Evolutionary conservation across 2,329 filamentous ascomycete genomes (phyloP).

Genomic region (Talaromyces sp.): DNA sequence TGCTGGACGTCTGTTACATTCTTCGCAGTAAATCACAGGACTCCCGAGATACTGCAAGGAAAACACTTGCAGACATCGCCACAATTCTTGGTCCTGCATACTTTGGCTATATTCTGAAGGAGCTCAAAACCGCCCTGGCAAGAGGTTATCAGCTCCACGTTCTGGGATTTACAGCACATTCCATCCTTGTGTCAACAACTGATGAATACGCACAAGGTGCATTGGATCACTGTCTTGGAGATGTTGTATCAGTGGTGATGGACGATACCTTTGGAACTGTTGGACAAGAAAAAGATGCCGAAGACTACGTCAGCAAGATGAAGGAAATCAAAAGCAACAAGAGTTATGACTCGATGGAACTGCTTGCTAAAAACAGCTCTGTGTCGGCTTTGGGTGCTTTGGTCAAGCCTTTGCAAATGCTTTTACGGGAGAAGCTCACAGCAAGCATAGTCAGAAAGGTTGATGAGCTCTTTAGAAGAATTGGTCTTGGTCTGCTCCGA

Average conservation of each 20-base stretch:
- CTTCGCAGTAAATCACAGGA: slow-evolving; percentile 84
- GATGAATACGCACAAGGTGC: slow-evolving; percentile 74
- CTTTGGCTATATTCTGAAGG: slow-evolving; percentile 89
- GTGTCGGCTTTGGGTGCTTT: slow-evolving; percentile 68
- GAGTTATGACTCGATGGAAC: slow-evolving; percentile 94
- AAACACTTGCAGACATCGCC: slow-evolving; percentile 79
- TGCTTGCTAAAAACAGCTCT: slow-evolving; percentile 78
- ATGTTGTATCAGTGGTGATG: slow-evolving; percentile 82
- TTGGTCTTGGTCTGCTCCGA: slow-evolving; percentile 74
- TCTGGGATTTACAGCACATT: slow-evolving; percentile 89
- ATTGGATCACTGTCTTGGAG: slow-evolving; percentile 77
- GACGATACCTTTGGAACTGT: slow-evolving; percentile 93
- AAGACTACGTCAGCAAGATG: slow-evolving; percentile 91
- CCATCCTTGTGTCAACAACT: slow-evolving; percentile 71
- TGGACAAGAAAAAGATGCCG: slow-evolving; percentile 94
- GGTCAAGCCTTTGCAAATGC: slow-evolving; percentile 68
- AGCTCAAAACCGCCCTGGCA: slow-evolving; percentile 74
- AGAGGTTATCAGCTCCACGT: slow-evolving; percentile 92
- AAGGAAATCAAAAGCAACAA: slow-evolving; percentile 98
- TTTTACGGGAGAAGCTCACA: slow-evolving; percentile 80
- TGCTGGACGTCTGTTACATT: slow-evolving; percentile 91
- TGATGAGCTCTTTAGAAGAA: slow-evolving; percentile 77
- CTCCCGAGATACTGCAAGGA: slow-evolving; percentile 82
- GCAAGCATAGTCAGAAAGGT: slow-evolving; percentile 81
- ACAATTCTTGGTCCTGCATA: slow-evolving; percentile 73